phyloP scores from a whole-genome alignment of 495 filamentous ascomycete species.

The Hyphodiscus hymeniophilus region DNA sequence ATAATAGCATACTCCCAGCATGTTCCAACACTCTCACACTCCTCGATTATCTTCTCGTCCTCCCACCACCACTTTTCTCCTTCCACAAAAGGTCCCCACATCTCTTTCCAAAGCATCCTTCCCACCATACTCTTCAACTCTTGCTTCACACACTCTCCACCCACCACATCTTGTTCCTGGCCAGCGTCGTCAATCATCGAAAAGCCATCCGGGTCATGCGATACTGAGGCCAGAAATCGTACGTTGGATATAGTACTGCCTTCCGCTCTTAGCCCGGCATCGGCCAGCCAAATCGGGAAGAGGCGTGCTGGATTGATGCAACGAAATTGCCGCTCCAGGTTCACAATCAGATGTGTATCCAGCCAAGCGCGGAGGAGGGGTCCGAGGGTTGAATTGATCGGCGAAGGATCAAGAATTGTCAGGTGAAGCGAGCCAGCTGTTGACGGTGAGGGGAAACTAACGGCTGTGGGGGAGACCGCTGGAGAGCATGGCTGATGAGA shows the following conservation, averaged over 20 bases:
- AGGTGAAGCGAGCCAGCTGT: slow-evolving; percentile 22
- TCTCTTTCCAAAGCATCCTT: slow-evolving; percentile 21
- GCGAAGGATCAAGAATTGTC: slow-evolving; percentile 38
- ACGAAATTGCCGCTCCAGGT: slow-evolving; percentile 35
- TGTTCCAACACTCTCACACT: slow-evolving; percentile 37
- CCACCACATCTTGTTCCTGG: background rate
- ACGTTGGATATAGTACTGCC: slow-evolving; percentile 11
- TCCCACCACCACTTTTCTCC: slow-evolving; percentile 45
- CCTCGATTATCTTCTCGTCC: slow-evolving; percentile 34
- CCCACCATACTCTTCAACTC: slow-evolving; percentile 20
- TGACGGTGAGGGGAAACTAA: background rate
- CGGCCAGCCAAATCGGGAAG: slow-evolving; percentile 35
- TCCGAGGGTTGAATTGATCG: slow-evolving; percentile 33
- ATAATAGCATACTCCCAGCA: slow-evolving; percentile 39
- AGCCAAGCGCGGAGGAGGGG: slow-evolving; percentile 38
- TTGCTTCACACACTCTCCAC: background rate
- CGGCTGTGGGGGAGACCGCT: background rate
- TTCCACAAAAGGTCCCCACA: slow-evolving; percentile 37
- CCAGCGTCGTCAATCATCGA: background rate
- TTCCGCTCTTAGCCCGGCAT: slow-evolving; percentile 25
- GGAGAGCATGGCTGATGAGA: background rate
- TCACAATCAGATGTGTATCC: slow-evolving; percentile 36
- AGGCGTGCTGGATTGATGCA: slow-evolving; percentile 34
- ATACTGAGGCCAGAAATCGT: slow-evolving; percentile 5
- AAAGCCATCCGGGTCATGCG: background rate